Evolutionary conservation across 2,329 filamentous ascomycete genomes (phyloP), one percentile per base, ranked within the genome.

Genomic region (Stagonosporopsis chrysanthemi): DNA sequence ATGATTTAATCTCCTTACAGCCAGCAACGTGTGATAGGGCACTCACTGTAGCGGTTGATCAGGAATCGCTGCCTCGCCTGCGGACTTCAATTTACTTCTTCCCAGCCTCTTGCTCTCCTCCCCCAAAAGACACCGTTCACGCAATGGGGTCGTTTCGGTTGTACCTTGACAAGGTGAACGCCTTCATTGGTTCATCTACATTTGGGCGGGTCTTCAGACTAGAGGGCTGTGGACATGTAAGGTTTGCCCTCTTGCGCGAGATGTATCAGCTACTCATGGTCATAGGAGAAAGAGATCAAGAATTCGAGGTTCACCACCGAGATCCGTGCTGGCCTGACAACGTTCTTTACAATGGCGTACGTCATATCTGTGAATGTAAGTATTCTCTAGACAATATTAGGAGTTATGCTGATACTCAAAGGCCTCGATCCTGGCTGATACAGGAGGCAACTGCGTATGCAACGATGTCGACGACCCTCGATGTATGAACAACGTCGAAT

Each of bases 221-320:
- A 29, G 90, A 96, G 64, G 90, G 90, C 62, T 92, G 85, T 36
- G 91, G 91, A 67, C 90, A 94, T 85, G 89, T 91, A 83, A 82
- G 87, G 82, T 41, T 63, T 51, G 7, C 23, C 14, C 24, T 19
- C 26, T 33, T 19, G 23, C 33, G 26, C 24, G 24, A 35, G 12
- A 31, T 5, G 41, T 17, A 35, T 52, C 49, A 48, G 29, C 28
- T 31, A 23, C 59, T 54, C n/a, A 73, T 66, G 23, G 38, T 49
- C 35, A 39, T 52, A 91, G 88, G 84, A 84, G 59, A 84, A 82
- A 64, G 88, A 91, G 74, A 87, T 91, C 52, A 88, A 89, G 71
- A 87, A 88, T 23, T 88, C 90, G n/a, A 83, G 83, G 64, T 95
- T 96, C 79, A 86, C 91, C 64, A 94, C 91, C 28, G 92, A 96